These are phyloP conservation scores for Leucaena leucocephala DNA, from an alignment of 306 rosid species.

Conservation along the genomic window DNA sequence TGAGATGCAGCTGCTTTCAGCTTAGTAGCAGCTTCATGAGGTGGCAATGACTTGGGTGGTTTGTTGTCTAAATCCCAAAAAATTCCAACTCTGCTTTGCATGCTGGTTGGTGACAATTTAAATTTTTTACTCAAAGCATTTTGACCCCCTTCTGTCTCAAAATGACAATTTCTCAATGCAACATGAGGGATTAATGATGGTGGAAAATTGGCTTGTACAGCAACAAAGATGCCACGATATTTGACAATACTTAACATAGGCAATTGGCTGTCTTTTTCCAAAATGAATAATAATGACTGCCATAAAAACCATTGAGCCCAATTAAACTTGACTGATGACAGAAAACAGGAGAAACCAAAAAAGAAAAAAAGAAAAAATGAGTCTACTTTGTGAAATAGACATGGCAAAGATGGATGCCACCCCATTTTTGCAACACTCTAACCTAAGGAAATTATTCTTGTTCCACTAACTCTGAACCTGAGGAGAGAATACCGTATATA, in stretches of 20 bases:
- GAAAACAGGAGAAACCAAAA: background rate
- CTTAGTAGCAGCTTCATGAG: slow-evolving; percentile 73
- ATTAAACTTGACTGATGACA: slow-evolving; percentile 3
- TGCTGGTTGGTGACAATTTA: slow-evolving; percentile 28
- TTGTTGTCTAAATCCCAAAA: slow-evolving; percentile 90
- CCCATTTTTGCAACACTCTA: background rate
- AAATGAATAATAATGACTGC: background rate
- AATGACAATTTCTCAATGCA: slow-evolving; percentile 39
- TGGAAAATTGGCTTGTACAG: background rate
- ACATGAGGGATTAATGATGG: slow-evolving; percentile 2
- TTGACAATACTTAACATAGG: background rate
- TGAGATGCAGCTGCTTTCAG: slow-evolving; percentile 69
- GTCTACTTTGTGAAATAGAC: background rate
- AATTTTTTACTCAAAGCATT: slow-evolving; percentile 23
- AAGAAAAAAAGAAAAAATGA: background rate
- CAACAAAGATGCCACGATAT: background rate
- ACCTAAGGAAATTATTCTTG: background rate
- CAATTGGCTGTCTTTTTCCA: background rate
- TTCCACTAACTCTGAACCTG: background rate
- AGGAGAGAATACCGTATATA: background rate
- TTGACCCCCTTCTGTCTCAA: slow-evolving; percentile 22
- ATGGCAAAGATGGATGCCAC: background rate
- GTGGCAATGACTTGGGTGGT: slow-evolving; percentile 72
- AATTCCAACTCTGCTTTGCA: slow-evolving; percentile 58
- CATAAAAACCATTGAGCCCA: slow-evolving; percentile 17